Conservation (phyloP, 257 asterid species). For the Solanum clarkiae region DNA sequence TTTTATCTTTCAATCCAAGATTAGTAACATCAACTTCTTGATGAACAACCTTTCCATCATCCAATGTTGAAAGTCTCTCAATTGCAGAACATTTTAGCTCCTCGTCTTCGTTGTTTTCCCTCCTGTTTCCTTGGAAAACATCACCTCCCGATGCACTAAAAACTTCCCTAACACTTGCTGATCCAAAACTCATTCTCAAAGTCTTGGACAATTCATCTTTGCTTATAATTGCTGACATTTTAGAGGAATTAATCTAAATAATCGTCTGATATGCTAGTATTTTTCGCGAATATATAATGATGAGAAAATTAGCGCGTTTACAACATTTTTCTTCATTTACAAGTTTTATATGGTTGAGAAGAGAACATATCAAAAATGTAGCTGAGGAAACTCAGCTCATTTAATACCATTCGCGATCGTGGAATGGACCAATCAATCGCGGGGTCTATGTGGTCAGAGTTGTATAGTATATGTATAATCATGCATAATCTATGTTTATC, state of each 20-base stretch:
- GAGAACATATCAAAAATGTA: neutral
- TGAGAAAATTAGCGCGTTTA: neutral
- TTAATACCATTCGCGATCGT: neutral
- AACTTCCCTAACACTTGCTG: neutral
- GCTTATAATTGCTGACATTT: neutral
- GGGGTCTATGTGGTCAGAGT: neutral
- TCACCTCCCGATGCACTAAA: slow-evolving; percentile 53
- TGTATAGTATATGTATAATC: neutral
- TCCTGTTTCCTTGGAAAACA: slow-evolving; percentile 49
- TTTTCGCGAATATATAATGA: neutral
- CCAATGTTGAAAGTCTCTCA: slow-evolving; percentile 79
- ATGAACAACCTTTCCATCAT: slow-evolving; percentile 50
- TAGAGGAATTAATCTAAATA: neutral
- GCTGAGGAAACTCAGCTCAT: neutral
- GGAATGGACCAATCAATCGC: neutral
- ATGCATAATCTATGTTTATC: neutral
- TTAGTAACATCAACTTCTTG: slow-evolving; percentile 60
- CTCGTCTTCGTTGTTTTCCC: slow-evolving; percentile 64
- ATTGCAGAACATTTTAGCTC: slow-evolving; percentile 95
- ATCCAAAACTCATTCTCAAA: neutral
- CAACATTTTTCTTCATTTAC: neutral
- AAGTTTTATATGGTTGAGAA: neutral
- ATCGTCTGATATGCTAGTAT: neutral
- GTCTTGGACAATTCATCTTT: neutral
- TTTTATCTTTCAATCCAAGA: slow-evolving; percentile 47